Conservation (phyloP, 2,329 filamentous ascomycete species). For the Plectosphaerella cucumerina region DNA sequence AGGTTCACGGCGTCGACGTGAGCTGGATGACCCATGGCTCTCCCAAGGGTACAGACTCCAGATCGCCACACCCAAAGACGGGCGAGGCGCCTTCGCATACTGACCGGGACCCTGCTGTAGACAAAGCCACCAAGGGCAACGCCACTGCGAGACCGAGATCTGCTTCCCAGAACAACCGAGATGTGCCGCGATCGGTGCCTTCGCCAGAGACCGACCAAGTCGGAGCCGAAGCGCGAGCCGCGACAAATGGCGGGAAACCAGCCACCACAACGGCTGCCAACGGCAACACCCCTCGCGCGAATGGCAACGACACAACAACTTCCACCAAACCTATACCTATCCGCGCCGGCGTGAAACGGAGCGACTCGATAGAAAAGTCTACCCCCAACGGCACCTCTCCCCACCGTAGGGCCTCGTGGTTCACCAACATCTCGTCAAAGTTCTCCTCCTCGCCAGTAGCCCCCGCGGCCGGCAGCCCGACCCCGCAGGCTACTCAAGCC, state of each 20-base stretch:
- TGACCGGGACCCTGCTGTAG: background rate
- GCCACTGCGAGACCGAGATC: constrained; percentile 12
- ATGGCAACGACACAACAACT: constrained; percentile 2
- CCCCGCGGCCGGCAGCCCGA: constrained; percentile 16
- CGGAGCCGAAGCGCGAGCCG: constrained; percentile 1
- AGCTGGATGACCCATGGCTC: constrained; percentile 84
- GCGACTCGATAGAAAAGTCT: constrained; percentile 24
- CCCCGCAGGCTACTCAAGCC: constrained; percentile 20
- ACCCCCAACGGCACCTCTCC: constrained; percentile 27
- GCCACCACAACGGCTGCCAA: constrained; percentile 8
- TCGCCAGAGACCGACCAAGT: constrained; percentile 4
- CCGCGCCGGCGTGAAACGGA: constrained; percentile 25
- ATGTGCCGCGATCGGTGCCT: constrained; percentile 4
- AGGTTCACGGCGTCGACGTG: constrained; percentile 78
- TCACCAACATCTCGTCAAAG: constrained; percentile 87
- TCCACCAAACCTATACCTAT: constrained; percentile 21
- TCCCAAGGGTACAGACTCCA: constrained; percentile 60
- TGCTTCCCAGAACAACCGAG: constrained; percentile 15
- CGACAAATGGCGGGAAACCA: constrained; percentile 3
- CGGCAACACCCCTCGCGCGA: background rate
- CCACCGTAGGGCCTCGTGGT: constrained; percentile 76
- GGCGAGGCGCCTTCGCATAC: no score
- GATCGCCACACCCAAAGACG: no score
- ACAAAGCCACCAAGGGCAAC: constrained; percentile 6
- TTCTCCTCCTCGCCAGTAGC: constrained; percentile 61